Percentiles rank a stretch among this genome's conserved stretches.
Conservation (phyloP, 2,329 filamentous ascomycete species). For the Cryphonectria parasitica region DNA sequence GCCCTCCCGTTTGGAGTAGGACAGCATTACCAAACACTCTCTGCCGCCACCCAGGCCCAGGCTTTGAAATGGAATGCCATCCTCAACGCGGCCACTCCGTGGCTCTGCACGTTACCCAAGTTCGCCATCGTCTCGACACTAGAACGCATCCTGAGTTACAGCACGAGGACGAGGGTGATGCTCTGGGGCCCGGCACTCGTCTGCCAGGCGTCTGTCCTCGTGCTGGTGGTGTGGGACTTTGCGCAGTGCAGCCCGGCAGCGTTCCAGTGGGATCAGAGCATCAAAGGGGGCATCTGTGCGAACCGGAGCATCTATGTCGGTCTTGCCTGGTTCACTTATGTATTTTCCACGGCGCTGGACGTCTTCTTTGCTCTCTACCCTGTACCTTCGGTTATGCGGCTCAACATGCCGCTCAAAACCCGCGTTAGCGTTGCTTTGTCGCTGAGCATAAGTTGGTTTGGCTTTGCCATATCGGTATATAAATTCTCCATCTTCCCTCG, state of each 20-base stretch:
- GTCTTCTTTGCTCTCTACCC: slow-evolving; percentile 40
- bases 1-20: slow-evolving; percentile 36
- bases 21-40: slow-evolving; percentile 32
- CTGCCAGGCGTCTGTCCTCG: slow-evolving; percentile 39
- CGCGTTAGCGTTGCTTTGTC: slow-evolving; percentile 35
- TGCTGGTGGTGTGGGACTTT: slow-evolving; percentile 38
- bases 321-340: slow-evolving; percentile 38
- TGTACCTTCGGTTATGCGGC: slow-evolving; percentile 38
- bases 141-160: slow-evolving; percentile 39
- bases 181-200: slow-evolving; percentile 39
- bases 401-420: slow-evolving; percentile 37
- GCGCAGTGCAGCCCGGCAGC: slow-evolving; percentile 37
- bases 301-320: slow-evolving; percentile 32
- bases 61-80: slow-evolving; percentile 40
- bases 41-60: slow-evolving; percentile 17
- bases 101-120: slow-evolving; percentile 41
- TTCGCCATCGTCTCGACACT: slow-evolving; percentile 40
- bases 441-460: slow-evolving; percentile 35
- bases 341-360: slow-evolving; percentile 39
- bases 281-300: slow-evolving; percentile 34
- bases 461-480: slow-evolving; percentile 37
- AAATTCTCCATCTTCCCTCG: slow-evolving; percentile 36
- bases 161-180: slow-evolving; percentile 35
- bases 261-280: slow-evolving; percentile 36
- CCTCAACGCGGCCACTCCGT: slow-evolving; percentile 38